phyloP scores from a whole-genome alignment of 2,329 filamentous ascomycete genomes.

The Colletotrichum lini region DNA sequence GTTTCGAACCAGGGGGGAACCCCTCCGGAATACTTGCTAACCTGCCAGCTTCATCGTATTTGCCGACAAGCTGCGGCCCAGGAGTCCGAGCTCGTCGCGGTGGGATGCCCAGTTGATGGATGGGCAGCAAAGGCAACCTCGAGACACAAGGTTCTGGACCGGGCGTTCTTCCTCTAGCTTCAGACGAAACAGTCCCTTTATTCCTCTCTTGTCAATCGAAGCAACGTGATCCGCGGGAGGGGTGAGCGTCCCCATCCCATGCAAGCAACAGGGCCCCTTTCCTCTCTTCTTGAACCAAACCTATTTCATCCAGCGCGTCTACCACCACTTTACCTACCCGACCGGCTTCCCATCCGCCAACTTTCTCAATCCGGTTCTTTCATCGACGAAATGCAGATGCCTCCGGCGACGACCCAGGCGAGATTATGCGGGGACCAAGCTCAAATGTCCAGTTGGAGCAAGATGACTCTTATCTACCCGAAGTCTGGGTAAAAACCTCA shows the following conservation, averaged over 20 bases:
- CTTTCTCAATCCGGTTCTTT: not conserved
- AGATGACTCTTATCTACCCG: slow-evolving; percentile 42
- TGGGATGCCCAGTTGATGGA: not conserved
- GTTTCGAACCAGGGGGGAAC: not conserved
- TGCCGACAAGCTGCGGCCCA: not conserved
- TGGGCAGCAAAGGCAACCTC: not conserved
- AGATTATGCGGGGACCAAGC: slow-evolving; percentile 36
- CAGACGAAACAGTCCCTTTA: not conserved
- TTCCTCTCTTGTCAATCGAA: not conserved
- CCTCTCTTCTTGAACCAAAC: too few species aligned
- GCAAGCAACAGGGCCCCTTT: not conserved
- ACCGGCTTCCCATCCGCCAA: not conserved
- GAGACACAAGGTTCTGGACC: not conserved
- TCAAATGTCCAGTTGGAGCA: slow-evolving; percentile 34
- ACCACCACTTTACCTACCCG: not conserved
- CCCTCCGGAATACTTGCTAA: not conserved
- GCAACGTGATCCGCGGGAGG: not conserved
- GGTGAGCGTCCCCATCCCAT: not conserved
- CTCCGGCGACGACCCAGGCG: not conserved
- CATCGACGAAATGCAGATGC: slow-evolving; percentile 31
- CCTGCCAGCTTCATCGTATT: not conserved
- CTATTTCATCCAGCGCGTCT: not conserved
- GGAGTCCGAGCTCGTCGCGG: not conserved
- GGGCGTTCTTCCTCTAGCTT: not conserved
- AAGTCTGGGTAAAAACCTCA: slow-evolving; percentile 41